Base-by-base conservation (phyloP, 129 eudicot species). In the Daucus carota region DNA sequence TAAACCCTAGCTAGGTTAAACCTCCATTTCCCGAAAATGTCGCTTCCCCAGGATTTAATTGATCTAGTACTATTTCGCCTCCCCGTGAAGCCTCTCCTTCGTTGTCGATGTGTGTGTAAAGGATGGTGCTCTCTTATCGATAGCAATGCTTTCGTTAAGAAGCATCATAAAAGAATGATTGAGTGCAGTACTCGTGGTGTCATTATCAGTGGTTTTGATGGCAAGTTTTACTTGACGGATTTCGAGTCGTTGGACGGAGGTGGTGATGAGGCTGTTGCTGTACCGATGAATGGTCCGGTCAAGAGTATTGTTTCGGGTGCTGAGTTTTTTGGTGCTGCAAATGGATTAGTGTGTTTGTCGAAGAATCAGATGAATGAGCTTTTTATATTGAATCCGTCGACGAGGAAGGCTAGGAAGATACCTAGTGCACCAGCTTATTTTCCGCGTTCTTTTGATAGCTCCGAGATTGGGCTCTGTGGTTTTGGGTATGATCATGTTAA, bases 291-390 rank as follows among this genome's bases (percentile, higher is more conserved):
- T 11, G 38, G 41, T 18, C 78, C 54, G 22, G n/a, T 70, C 16
- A 40, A 70, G 32, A 29, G 3, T 36, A 2, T 36, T 36, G 3
- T 36, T 36, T 36, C 5, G 40, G 40, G 40, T 36, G 5, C 42
- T 36, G 77, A 73, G 0, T 43, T 84, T 6, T 42, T 77, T 45
- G 87, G 87, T 7, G 60, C 80, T 1, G 80, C 82, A 22, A 84
- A 84, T 28, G 87, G 84, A 18, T 40, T 84, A 0, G 62, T 84
- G 0, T 73, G 76, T 16, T 54, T 77, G 63, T 68, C 20, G 54
- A 46, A 46, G 54, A 46, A 76, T 24, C 77, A 80, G 32, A 73
- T 75, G 3, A 26, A 42, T 48, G 34, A 9, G 1, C 57, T 12
- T 5, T 17, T 10, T 10, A 2, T 72, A 5, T 72, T 52, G 38